Percentiles rank a stretch among this genome's conserved stretches.
Evolutionary conservation across 2,329 filamentous ascomycete species (phyloP).

Genomic region (Juglanconis oblonga): DNA sequence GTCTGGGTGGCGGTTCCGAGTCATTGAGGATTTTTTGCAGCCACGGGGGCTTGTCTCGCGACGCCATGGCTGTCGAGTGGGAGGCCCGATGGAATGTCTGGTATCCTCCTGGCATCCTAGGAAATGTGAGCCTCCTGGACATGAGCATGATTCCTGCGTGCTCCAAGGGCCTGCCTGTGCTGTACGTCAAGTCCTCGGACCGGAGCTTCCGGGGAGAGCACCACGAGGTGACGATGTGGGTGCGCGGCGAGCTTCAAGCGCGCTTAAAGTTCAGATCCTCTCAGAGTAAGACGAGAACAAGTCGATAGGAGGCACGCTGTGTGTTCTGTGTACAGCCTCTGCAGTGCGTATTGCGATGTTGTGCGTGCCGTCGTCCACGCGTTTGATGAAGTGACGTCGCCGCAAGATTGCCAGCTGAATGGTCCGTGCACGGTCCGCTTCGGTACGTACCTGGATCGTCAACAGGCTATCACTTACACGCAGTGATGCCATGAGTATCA

Average conservation of each 20-base stretch:
- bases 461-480: constrained; percentile 1
- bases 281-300: too few species aligned
- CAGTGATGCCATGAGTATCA: neutral
- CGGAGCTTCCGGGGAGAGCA: too few species aligned
- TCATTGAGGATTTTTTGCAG: constrained; percentile 17
- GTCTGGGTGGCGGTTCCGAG: constrained; percentile 13
- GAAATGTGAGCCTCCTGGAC: neutral
- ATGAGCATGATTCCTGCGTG: constrained; percentile 1
- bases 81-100: neutral
- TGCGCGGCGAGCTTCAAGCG: too few species aligned
- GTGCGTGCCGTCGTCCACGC: neutral
- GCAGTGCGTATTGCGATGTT: too few species aligned
- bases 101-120: neutral
- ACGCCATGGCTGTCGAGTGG: neutral
- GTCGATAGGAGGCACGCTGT: too few species aligned
- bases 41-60: constrained; percentile 16
- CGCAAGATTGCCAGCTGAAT: neutral
- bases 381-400: neutral
- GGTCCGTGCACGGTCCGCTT: neutral
- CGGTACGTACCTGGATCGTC: neutral
- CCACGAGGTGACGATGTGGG: too few species aligned
- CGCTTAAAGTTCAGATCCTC: too few species aligned
- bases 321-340: too few species aligned
- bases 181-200: neutral
- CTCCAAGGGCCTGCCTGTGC: neutral